phyloP scores from a whole-genome alignment of 169 alveolate species.

The Eimeria brunetti region DNA sequence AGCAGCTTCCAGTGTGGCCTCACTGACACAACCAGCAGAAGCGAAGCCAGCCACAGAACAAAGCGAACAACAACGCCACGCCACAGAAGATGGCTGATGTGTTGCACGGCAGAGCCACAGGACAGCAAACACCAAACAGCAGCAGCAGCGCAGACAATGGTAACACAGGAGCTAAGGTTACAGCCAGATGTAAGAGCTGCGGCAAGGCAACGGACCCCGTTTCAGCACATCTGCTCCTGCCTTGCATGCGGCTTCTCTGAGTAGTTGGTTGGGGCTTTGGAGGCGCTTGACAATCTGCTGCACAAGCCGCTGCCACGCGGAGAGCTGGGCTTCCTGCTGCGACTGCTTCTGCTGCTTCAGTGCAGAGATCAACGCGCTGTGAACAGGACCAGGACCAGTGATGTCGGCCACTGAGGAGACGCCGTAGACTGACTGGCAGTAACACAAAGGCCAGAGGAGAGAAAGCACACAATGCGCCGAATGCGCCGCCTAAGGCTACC shows the following conservation, averaged over 20 bases:
- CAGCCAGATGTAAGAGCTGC: background rate
- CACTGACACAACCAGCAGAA: background rate
- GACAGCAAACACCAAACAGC: background rate
- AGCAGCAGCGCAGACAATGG: background rate
- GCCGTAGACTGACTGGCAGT: constrained; percentile 61
- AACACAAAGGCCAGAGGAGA: background rate
- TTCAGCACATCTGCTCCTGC: constrained; percentile 59
- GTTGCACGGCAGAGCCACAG: background rate
- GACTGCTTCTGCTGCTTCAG: constrained; percentile 44
- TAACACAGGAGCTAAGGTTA: background rate
- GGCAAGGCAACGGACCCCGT: constrained; percentile 18
- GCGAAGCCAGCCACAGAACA: background rate
- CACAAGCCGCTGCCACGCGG: constrained; percentile 60
- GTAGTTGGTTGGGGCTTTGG: constrained; percentile 44
- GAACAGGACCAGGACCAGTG: constrained; percentile 38
- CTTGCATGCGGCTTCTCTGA: constrained; percentile 72
- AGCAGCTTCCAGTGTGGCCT: background rate
- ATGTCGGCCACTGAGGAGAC: constrained; percentile 71
- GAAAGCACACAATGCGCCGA: background rate
- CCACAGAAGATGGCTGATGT: background rate
- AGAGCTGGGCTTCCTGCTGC: constrained; percentile 1
- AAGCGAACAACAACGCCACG: background rate
- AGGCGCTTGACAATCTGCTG: constrained; percentile 39
- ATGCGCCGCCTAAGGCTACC: background rate
- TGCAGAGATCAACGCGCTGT: constrained; percentile 23